A percentile compares a stretch with the other conserved stretches of the same genome.
These are phyloP conservation scores for Jatropha curcas DNA, from an alignment of 345 rosid species.

Conservation along the genomic window DNA sequence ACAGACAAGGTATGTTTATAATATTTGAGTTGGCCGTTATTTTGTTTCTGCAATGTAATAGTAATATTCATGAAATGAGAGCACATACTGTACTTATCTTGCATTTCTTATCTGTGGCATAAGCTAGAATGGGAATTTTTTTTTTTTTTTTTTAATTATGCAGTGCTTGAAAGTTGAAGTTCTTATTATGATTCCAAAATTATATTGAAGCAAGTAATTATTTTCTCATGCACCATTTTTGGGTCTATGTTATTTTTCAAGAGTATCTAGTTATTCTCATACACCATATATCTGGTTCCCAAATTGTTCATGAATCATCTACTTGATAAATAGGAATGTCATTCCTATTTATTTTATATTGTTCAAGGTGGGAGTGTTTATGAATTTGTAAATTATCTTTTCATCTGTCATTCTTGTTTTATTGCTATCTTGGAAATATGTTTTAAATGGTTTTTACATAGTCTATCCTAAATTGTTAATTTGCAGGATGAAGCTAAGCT, in stretches of 20 bases:
- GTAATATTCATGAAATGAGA: background rate
- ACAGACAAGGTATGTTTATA: constrained; percentile 25
- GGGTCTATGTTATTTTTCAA: background rate
- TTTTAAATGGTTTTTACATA: background rate
- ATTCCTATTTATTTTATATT: background rate
- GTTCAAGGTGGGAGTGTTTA: background rate
- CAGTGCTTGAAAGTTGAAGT: background rate
- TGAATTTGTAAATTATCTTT: background rate
- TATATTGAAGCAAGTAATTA: background rate
- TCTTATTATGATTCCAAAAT: background rate
- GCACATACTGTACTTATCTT: background rate
- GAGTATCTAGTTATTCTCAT: background rate
- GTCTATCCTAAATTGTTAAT: constrained; percentile 2
- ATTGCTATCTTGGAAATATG: background rate
- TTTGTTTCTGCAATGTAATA: background rate
- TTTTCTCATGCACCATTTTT: background rate
- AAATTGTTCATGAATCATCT: background rate
- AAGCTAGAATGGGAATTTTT: background rate
- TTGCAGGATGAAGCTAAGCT: constrained; percentile 25
- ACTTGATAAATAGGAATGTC: background rate
- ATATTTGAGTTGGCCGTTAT: background rate
- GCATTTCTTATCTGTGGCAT: background rate
- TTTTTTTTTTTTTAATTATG: background rate
- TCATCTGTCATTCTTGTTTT: background rate
- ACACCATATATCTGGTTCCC: background rate